A percentile compares a stretch with the other conserved stretches of the same genome.
These are phyloP conservation scores for Chrysoporthe austroafricana DNA, from an alignment of 2,329 filamentous ascomycete species.

Conservation along the genomic window DNA sequence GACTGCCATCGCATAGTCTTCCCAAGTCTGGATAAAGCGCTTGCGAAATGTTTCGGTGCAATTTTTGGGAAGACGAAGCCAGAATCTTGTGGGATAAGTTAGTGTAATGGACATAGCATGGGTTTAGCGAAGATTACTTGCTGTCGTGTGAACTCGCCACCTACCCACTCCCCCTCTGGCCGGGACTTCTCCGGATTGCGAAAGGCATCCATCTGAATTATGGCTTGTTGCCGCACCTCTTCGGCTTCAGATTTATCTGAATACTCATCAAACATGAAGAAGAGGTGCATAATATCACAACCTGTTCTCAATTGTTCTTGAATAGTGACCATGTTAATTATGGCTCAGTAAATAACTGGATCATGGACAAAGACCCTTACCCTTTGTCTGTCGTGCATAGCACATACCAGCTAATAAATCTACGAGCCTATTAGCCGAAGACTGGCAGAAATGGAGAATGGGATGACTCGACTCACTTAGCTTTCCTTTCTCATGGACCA, in stretches of 20 bases:
- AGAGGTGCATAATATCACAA: constrained; percentile 31
- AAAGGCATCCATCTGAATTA: constrained; percentile 27
- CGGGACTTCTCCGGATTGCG: constrained; percentile 24
- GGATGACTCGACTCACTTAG: no score
- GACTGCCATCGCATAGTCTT: neutral
- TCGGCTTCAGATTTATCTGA: constrained; percentile 27
- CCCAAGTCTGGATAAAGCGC: neutral
- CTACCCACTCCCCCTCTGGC: constrained; percentile 29
- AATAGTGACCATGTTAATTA: no score
- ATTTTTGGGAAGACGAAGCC: neutral
- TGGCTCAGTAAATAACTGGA: no score
- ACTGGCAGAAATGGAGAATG: no score
- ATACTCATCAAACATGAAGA: constrained; percentile 32
- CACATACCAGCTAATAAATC: no score
- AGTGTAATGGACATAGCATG: no score
- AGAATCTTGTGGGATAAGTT: neutral
- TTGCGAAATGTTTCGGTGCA: neutral
- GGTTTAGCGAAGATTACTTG: neutral
- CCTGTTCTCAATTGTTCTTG: constrained; percentile 30
- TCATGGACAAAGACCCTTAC: no score
- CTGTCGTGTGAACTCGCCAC: constrained; percentile 26
- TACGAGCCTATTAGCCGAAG: no score
- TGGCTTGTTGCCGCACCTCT: constrained; percentile 27
- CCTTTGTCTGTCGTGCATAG: no score
- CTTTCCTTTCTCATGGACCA: no score